phyloP scores from a whole-genome alignment of 331 rosid species.

The Saraca asoca region DNA sequence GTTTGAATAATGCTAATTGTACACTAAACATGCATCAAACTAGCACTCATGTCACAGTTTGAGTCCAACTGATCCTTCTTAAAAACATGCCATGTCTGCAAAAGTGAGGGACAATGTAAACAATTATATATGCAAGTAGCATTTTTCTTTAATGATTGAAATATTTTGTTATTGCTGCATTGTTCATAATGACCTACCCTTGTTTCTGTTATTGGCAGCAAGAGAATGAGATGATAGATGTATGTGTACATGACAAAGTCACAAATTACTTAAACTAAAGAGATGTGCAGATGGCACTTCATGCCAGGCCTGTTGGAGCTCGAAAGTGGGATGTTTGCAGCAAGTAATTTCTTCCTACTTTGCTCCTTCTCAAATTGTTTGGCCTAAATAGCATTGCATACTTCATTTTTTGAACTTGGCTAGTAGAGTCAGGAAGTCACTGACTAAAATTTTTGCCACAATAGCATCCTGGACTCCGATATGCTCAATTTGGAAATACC shows the following conservation, averaged over 20 bases:
- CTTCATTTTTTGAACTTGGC: no score
- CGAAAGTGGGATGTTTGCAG: constrained; percentile 76
- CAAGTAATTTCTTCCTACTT: constrained; percentile 55
- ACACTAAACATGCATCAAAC: no score
- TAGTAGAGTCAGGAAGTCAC: no score
- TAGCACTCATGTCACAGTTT: no score
- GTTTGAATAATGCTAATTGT: no score
- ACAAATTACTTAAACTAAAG: constrained; percentile 65
- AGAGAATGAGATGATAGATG: constrained; percentile 62
- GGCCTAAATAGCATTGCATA: neutral
- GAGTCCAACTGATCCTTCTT: no score
- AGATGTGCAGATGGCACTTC: constrained; percentile 73
- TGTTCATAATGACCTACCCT: neutral
- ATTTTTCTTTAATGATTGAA: neutral
- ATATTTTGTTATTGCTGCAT: constrained; percentile 7
- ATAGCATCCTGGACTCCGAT: constrained; percentile 62
- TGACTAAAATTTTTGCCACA: constrained; percentile 21
- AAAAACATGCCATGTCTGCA: no score
- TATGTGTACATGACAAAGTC: constrained; percentile 80
- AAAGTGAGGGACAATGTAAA: no score
- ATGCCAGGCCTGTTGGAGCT: constrained; percentile 67
- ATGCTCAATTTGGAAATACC: constrained; percentile 69
- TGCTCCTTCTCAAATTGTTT: neutral
- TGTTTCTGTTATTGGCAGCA: constrained; percentile 45
- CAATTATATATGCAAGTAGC: no score